These are phyloP conservation scores for Meira nashicola DNA, from an alignment of 1,284 basidiomycete genomes.

Conservation along the genomic window DNA sequence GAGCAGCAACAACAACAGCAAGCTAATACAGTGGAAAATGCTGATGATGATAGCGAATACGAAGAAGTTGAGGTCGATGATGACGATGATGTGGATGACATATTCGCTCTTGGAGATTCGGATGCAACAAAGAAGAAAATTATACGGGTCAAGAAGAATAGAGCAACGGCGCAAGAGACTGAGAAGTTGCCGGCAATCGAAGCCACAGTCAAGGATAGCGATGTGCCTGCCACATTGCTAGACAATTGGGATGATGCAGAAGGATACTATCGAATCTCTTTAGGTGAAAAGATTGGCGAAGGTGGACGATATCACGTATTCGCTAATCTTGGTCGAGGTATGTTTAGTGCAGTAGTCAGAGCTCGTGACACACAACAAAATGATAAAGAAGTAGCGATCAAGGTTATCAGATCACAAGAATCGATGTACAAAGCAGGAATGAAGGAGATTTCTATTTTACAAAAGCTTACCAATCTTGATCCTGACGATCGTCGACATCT, in stretches of 20 bases:
- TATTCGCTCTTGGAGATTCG: constrained; percentile 43
- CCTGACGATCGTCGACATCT: constrained; percentile 95
- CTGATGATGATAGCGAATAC: constrained; percentile 27
- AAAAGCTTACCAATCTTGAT: constrained; percentile 79
- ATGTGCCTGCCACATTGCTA: constrained; percentile 44
- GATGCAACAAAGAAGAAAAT: background rate
- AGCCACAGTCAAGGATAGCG: background rate
- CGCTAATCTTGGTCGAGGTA: constrained; percentile 89
- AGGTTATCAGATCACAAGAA: constrained; percentile 92
- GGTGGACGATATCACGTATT: constrained; percentile 89
- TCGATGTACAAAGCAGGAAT: constrained; percentile 94
- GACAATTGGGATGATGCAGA: constrained; percentile 71
- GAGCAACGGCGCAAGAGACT: background rate
- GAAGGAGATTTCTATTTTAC: constrained; percentile 85
- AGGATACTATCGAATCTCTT: constrained; percentile 89
- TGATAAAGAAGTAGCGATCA: constrained; percentile 81
- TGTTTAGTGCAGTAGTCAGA: constrained; percentile 94
- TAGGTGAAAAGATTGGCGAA: constrained; percentile 84
- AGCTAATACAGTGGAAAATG: background rate
- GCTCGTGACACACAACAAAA: constrained; percentile 68
- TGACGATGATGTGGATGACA: constrained; percentile 43
- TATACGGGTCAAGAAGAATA: background rate
- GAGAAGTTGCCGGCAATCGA: constrained; percentile 1
- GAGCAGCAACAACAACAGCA: background rate
- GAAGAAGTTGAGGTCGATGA: constrained; percentile 47